Evolutionary conservation across 176 grass and related monocot species (phyloP), one percentile per base, ranked within the genome.

Genomic region (Cenchrus americanus): DNA sequence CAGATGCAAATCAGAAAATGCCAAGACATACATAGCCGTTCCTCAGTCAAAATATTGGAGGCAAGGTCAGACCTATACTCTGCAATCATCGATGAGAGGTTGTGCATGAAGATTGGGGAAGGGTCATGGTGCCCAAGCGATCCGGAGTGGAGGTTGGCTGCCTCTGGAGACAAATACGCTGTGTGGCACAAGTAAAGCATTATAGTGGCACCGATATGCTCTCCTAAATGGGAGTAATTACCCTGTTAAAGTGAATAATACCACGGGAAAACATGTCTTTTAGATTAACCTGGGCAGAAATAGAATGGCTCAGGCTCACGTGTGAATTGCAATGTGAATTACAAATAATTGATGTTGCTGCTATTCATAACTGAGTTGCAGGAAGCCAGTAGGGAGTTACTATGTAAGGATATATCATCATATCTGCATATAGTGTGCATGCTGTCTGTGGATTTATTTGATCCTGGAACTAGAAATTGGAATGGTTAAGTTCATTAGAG

Each of bases 51-150:
- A 73, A 98, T 98, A 69, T 72, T 98, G 67, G 96, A 98, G 77
- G 93, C 85, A 6, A 83, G 73, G 8, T 86, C 87, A 34, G 77
- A 99, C 41, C 84, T 99, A 23, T 99, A 99, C 53, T 87, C 91
- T 1, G 93, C 89, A 66, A 76, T 90, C 14, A 79, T 96, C 14
- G 96, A 85, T 27, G 89, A 92, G 14, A 99, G 94, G 86, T 44
- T 96, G 30, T 99, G 93, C 81, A 83, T 96, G 93, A 99, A 99
- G 73, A 96, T 99, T 0, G 96, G 96, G 71, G 77, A 92, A 14
- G 86, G 87, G 19, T 75, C 91, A 0, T 96, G 96, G 96, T 92
- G 91, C 81, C 96, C 96, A 50, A 87, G 73, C 8, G 91, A 81
- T n/a, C 42, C 11, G 14, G 85, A 94, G 58, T 96, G 91, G 91